Evolutionary conservation across 1,139 yeast genomes (phyloP).

Genomic region (Suzukiozyma palmioleophila): DNA sequence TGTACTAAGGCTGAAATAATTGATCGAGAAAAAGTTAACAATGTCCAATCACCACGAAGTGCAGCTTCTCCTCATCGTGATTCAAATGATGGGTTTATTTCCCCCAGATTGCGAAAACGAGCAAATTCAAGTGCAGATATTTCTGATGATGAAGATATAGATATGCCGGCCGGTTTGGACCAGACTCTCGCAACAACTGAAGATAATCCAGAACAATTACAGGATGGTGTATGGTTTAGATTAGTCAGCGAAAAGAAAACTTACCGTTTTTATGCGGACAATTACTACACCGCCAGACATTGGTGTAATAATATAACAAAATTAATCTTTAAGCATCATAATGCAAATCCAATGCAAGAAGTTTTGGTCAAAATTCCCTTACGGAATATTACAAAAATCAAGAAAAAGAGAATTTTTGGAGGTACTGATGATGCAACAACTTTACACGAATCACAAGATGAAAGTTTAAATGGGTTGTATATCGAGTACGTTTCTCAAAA

Average conservation of each 20-base stretch:
- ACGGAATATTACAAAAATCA: conserved; percentile 59
- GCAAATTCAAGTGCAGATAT: conserved; percentile 8
- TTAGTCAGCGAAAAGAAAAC: conserved; percentile 55
- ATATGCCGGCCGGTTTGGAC: conserved; percentile 19
- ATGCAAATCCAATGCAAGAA: conserved; percentile 65
- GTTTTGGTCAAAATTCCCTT: conserved; percentile 78
- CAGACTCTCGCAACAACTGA: conserved; percentile 19
- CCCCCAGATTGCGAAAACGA: conserved; percentile 11
- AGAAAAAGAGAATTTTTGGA: conserved; percentile 23
- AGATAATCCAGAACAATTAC: conserved; percentile 23
- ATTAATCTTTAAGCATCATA: conserved; percentile 59
- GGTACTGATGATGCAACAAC: conserved; percentile 13
- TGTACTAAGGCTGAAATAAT: conserved; percentile 59
- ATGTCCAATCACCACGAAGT: conserved; percentile 9
- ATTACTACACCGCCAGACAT: conserved; percentile 62
- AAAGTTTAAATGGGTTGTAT: conserved; percentile 19
- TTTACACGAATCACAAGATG: conserved; percentile 9
- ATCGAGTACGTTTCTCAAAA: conserved; percentile 16
- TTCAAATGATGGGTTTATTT: conserved; percentile 10
- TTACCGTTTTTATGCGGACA: conserved; percentile 70
- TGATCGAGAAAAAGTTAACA: conserved; percentile 21
- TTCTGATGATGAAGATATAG: conserved; percentile 15
- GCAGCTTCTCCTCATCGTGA: conserved; percentile 7
- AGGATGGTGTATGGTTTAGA: conserved; percentile 47
- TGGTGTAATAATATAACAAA: conserved; percentile 80